Evolutionary conservation across 2,329 filamentous ascomycete species (phyloP), one percentile per base, ranked within the genome.

Genomic region (Calonectria pseudoreteaudii): DNA sequence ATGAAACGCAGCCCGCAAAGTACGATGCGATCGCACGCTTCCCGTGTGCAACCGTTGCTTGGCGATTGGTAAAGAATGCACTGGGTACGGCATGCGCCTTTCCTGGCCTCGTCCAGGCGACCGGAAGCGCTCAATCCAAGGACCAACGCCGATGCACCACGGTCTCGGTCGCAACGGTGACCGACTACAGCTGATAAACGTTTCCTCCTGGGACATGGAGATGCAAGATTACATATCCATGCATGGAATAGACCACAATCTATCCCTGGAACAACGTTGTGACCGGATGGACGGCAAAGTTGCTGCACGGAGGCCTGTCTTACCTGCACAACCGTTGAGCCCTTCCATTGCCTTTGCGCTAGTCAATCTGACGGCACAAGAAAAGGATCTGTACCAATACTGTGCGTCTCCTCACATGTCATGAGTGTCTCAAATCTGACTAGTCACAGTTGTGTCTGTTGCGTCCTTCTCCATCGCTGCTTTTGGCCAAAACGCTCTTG

Each of bases 71-170:
- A 70, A 67, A 1, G 13, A 31, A 3, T 79, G 77, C 23, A 31
- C 66, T 1, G 77, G 77, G 7, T 79, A 79, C 8, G 74, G 73
- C 0, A 31, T 78, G 1, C 77, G 62, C 0, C 20, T 79, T 0
- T 79, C 77, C 6, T 79, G 76, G 77, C 77, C 77, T 3, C 70
- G 75, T 1, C 26, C 28, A 0, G 68, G 69, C 20, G 74, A 79
- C 23, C 52, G 44, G 13, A 72, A 68, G 0, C 75, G 77, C 7
- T 38, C 74, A 1, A 49, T 77, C 0, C 13, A 74, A 9, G 77
- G 77, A 1, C 77, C 74, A 1, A n/a, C 11, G 11, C 70, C 75
- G 20, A 31, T 49, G 3, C 26, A 2, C 7, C 14, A 20, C 16
- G 30, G 5, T 18, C 4, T n/a, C 2, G 26, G 3, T 8, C 47